A percentile compares a stretch with the other conserved stretches of the same genome.
phyloP scores from a whole-genome alignment of 1,139 yeast genomes.

The Geotrichum candidum region DNA sequence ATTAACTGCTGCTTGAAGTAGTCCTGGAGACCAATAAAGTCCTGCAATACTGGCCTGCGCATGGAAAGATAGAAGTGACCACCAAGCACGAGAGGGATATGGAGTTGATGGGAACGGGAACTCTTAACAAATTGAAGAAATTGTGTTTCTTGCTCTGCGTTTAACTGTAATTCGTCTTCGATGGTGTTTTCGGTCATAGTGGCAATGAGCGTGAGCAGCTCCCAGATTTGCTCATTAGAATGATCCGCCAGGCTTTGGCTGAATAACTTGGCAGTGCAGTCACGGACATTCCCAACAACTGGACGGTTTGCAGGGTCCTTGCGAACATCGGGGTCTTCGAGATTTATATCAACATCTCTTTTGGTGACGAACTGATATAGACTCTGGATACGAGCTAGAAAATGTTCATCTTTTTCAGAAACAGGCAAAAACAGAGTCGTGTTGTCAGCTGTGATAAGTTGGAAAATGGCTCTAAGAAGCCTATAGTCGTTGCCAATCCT shows the following conservation, averaged over 20 bases:
- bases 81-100: slow-evolving; percentile 20
- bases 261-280: neutral
- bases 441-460: slow-evolving; percentile 20
- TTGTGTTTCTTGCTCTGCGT: slow-evolving; percentile 1
- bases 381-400: slow-evolving; percentile 20
- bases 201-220: slow-evolving; percentile 3
- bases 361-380: slow-evolving; percentile 18
- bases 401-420: slow-evolving; percentile 24
- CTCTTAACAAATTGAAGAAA: slow-evolving; percentile 2
- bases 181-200: neutral
- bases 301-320: neutral
- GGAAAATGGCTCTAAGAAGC: slow-evolving; percentile 32
- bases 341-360: neutral
- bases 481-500: slow-evolving; percentile 34
- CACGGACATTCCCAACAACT: neutral
- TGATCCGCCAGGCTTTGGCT: neutral
- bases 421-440: slow-evolving; percentile 23
- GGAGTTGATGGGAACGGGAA: neutral
- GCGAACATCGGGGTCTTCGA: neutral
- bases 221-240: slow-evolving; percentile 1
- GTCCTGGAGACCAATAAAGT: slow-evolving; percentile 1
- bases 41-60: slow-evolving; percentile 8
- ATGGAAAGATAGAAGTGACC: slow-evolving; percentile 8
- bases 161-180: neutral
- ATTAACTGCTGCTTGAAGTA: slow-evolving; percentile 16